Percentiles rank a stretch among this genome's conserved stretches.
These are phyloP conservation scores for Stropharia rugosoannulata DNA, from an alignment of 768 basidiomycete species.

Conservation along the genomic window DNA sequence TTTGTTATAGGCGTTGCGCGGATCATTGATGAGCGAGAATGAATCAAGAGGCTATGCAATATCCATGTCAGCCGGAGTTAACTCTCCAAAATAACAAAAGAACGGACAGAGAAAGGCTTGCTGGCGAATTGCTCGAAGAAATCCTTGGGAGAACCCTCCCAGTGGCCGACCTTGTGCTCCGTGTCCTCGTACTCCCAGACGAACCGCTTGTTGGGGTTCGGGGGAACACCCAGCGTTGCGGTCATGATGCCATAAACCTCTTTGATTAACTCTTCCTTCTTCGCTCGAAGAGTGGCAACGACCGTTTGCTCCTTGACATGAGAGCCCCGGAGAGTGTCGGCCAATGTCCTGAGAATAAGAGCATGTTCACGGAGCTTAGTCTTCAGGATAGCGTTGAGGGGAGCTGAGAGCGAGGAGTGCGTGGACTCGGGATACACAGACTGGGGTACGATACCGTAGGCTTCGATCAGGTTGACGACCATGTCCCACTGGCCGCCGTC, in stretches of 20 bases:
- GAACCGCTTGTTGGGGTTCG: slow-evolving; percentile 66
- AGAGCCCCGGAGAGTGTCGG: slow-evolving; percentile 49
- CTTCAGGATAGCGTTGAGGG: slow-evolving; percentile 80
- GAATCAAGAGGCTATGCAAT: slow-evolving; percentile 58
- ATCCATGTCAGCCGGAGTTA: background rate
- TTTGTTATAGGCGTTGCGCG: slow-evolving; percentile 78
- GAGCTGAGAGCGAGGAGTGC: slow-evolving; percentile 72
- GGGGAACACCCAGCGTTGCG: slow-evolving; percentile 86
- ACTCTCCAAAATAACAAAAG: background rate
- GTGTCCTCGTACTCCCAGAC: slow-evolving; percentile 89
- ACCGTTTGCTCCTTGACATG: slow-evolving; percentile 46
- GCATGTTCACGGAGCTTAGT: slow-evolving; percentile 91
- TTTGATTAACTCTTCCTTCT: slow-evolving; percentile 84
- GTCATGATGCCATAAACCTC: slow-evolving; percentile 85
- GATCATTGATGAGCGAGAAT: slow-evolving; percentile 95
- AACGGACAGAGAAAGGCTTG: slow-evolving; percentile 53
- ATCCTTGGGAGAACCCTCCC: slow-evolving; percentile 80
- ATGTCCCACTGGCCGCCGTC: slow-evolving; percentile 98
- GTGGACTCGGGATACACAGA: slow-evolving; percentile 79
- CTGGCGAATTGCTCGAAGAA: slow-evolving; percentile 70
- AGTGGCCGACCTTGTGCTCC: slow-evolving; percentile 69
- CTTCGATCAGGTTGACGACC: slow-evolving; percentile 59
- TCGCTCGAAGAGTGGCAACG: slow-evolving; percentile 59
- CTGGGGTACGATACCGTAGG: slow-evolving; percentile 88
- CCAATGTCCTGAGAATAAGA: slow-evolving; percentile 70